Percentiles rank a stretch among this genome's conserved stretches.
These are phyloP conservation scores for Chamaecyparis obtusa DNA, from an alignment of 75 land plant genomes.

Conservation along the genomic window DNA sequence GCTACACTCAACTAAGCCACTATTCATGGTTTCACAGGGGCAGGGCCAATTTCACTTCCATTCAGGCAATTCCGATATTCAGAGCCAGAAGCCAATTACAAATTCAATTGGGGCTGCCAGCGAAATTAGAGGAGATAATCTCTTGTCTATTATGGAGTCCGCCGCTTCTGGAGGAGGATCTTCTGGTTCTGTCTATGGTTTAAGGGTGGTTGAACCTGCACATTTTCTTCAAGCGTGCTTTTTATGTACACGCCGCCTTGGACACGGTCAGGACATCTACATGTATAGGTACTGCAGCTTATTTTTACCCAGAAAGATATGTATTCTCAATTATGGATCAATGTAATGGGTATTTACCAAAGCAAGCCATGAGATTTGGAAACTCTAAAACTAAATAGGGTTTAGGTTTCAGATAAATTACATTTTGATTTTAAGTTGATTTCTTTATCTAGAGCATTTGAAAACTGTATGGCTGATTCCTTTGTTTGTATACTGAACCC, in stretches of 20 bases:
- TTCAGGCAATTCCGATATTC: background rate
- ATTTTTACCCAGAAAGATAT: background rate
- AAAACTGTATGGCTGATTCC: background rate
- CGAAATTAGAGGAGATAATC: background rate
- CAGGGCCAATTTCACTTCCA: slow-evolving; percentile 7
- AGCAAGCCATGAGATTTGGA: background rate
- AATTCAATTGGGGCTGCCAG: background rate
- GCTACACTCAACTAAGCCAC: background rate
- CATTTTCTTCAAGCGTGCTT: slow-evolving; percentile 51
- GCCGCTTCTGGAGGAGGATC: too few species aligned
- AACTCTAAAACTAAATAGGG: background rate
- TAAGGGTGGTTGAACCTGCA: slow-evolving; percentile 2
- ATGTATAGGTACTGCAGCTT: slow-evolving; percentile 50
- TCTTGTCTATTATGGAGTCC: background rate
- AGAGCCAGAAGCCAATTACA: background rate
- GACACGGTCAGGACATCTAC: slow-evolving; percentile 48
- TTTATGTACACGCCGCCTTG: slow-evolving; percentile 40
- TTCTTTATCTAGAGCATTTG: background rate
- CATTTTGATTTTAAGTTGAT: background rate
- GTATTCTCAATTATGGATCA: too few species aligned
- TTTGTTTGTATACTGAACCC: background rate
- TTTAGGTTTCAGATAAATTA: background rate
- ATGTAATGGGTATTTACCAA: background rate
- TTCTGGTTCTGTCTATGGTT: background rate
- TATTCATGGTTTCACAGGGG: background rate